Evolutionary conservation across 176 grass and related monocot species (phyloP), one percentile per base, ranked within the genome.

Genomic region (Aegilops tauschii): DNA sequence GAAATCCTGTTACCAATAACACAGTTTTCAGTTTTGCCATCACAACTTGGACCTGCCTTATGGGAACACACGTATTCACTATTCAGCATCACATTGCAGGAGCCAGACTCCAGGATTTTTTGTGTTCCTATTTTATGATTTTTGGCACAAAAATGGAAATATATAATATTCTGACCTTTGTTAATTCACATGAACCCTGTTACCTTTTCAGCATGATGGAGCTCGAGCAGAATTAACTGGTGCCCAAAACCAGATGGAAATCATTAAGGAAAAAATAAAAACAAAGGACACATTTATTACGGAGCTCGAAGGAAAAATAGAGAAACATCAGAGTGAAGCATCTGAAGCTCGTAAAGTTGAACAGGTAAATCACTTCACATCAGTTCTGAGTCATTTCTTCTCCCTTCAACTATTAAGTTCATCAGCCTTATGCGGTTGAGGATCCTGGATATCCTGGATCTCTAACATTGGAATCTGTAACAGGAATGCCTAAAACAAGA

Each of bases 401-500:
- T 65, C 10, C 0, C 23, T 50, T 29, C 16, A 32, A 68, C 27
- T 4, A 23, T 75, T 88, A 82, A 42, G 35, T 50, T 52, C 20
- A 13, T 83, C 27, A 62, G 28, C 21, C 35, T 54, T 83, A 79
- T 47, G 29, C 17, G n/a, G 5, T 20, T 36, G 44, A 80, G 6
- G 50, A 59, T 90, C 18, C 66, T 59, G 47, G 68, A 21, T 30
- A 59, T 82, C 14, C 13, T 69, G 12, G 56, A 78, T 78, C 42
- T 61, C 47, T 82, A 87, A 29, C 56, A 36, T 74, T 20, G n/a
- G 59, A 65, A 86, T 76, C 35, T 12, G 25, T 83, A 62, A 50
- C 77, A 98, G 97, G 94, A 94, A 91, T 94, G 85, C 88, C 82
- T 90, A 72, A 90, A 92, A 77, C 76, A 89, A 78, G 92, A 96